Conservation (phyloP, 768 basidiomycete species). For the Boletus sp. region DNA sequence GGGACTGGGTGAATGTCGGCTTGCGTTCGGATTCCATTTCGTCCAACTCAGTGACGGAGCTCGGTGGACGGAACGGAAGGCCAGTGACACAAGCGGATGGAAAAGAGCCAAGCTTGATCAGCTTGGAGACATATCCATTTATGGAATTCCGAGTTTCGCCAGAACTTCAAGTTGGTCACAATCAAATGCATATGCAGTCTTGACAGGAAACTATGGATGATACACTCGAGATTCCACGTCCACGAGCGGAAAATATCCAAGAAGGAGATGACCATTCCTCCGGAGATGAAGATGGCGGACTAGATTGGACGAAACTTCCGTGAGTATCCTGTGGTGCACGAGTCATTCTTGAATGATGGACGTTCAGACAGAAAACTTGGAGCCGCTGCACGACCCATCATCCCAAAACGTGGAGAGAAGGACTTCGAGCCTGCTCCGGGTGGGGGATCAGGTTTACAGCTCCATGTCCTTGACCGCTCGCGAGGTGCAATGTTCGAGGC, state of each 20-base stretch:
- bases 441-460: conserved; percentile 71
- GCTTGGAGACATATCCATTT: background rate
- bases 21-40: conserved; percentile 32
- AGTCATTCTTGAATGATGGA: conserved; percentile 5
- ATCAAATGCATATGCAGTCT: no score
- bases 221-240: conserved; percentile 45
- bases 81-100: background rate
- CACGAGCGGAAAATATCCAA: conserved; percentile 15
- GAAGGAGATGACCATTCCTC: conserved; percentile 48
- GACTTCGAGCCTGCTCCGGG: conserved; percentile 83
- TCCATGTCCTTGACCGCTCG: conserved; percentile 76
- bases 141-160: conserved; percentile 1
- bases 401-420: conserved; percentile 96
- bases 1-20: conserved; percentile 47
- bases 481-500: conserved; percentile 87
- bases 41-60: background rate
- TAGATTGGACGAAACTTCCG: conserved; percentile 84
- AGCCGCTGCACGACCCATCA: conserved; percentile 55
- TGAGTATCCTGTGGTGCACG: conserved; percentile 29
- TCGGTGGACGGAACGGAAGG: conserved; percentile 7
- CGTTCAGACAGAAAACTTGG: conserved; percentile 19
- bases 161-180: no score
- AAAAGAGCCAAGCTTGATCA: background rate
- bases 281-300: conserved; percentile 71
- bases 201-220: conserved; percentile 53